Conservation (phyloP, 768 basidiomycete genomes). For the Plicaturopsis crispa region DNA sequence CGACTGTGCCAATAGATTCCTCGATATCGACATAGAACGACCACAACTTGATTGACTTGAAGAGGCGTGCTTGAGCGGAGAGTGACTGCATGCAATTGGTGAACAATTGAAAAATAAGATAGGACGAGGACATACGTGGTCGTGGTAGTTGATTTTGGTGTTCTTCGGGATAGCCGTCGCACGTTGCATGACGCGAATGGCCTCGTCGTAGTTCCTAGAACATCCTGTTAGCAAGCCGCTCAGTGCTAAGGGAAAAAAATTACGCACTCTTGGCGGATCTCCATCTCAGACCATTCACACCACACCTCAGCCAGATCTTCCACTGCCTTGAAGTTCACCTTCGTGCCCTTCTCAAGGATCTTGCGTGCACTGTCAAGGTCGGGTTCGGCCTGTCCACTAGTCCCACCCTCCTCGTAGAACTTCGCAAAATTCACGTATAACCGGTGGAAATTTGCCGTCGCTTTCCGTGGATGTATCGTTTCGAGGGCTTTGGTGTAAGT, state of each 20-base stretch:
- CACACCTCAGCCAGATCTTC: constrained; percentile 97
- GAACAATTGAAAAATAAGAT: constrained; percentile 6
- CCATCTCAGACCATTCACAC: constrained; percentile 99
- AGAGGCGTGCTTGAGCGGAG: constrained; percentile 81
- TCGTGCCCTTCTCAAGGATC: constrained; percentile 88
- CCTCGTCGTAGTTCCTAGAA: constrained; percentile 92
- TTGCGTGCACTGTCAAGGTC: constrained; percentile 86
- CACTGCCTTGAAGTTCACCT: constrained; percentile 88
- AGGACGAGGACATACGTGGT: constrained; percentile 55
- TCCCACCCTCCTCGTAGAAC: constrained; percentile 96
- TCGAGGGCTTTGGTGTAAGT: constrained; percentile 89
- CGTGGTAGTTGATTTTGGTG: constrained; percentile 86
- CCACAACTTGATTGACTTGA: constrained; percentile 98
- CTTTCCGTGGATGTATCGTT: constrained; percentile 81
- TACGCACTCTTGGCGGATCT: constrained; percentile 88
- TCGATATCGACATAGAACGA: constrained; percentile 98
- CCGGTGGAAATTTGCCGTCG: constrained; percentile 84
- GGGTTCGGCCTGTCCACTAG: constrained; percentile 65
- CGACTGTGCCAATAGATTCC: constrained; percentile 92
- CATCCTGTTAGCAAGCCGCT: constrained; percentile 8
- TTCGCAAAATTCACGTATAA: constrained; percentile 94
- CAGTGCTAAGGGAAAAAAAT: neutral
- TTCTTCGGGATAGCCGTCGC: constrained; percentile 89
- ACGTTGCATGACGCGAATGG: constrained; percentile 93
- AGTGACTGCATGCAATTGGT: constrained; percentile 45